Evolutionary conservation across 2,329 filamentous ascomycete species (phyloP), one percentile per base, ranked within the genome.

Genomic region (Trichoderma sp.): DNA sequence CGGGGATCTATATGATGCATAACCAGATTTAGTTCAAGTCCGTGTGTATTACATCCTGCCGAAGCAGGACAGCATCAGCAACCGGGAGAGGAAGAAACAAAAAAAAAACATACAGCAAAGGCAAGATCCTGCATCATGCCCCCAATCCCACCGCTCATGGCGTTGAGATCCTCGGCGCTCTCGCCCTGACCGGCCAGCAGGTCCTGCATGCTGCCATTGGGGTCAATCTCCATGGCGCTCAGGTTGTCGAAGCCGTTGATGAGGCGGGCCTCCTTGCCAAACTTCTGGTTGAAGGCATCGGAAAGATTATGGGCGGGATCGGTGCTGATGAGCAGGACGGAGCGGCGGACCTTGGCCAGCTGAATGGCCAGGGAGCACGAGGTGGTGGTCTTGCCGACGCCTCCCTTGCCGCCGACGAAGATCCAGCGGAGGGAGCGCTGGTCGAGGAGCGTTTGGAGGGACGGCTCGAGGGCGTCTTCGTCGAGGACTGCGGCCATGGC

Each of bases 41-140:
- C 15, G 5, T 27, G 15, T 39, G 48, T 22, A 19, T 27, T 25
- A 9, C 27, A 50, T 27, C 53, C 8, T 25, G 50, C 9, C 42
- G 22, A 42, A 8, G 15, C 7, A 9, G n/a, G 52, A 32, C 7
- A 27, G 5, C 12, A 50, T 32, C 10, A 35, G 32, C 29, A 10
- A 19, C 17, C 8, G 2, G 12, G 19, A 6, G 19, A 48, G n/a
- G n/a, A 22, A 22, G n/a, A 37, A 19, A 42, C 68, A 45, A 61
- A 7, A 10, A 17, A 8, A 19, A 25, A 50, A 48, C 90, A 70
- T 81, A 97, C 93, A 72, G 92, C 94, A 80, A 98, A 97, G 0
- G 95, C 95, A 72, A 99, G 84, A 80, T 99, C 95, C 81, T 99
- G 95, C 91, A 98, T 97, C 94, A 98, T 97, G 73, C 91, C 91